Evolutionary conservation across 1,139 yeast genomes (phyloP).

Genomic region (Kodamaea ohmeri): DNA sequence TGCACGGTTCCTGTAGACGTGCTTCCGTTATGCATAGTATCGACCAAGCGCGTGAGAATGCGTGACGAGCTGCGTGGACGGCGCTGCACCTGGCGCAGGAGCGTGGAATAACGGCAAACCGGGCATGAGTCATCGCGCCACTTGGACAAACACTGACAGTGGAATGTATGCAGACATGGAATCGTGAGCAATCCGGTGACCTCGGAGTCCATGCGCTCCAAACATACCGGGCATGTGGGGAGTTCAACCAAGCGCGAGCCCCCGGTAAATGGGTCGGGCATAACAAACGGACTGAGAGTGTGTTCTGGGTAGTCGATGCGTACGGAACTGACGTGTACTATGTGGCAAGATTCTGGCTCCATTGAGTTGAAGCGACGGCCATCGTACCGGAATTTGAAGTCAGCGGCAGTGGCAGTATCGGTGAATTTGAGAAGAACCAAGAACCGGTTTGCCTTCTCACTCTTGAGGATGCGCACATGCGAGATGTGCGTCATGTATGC

Average conservation of each 20-base stretch:
- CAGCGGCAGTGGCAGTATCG: conserved; percentile 51
- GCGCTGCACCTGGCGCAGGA: background rate
- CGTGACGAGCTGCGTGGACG: background rate
- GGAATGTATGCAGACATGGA: conserved; percentile 92
- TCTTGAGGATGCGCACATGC: conserved; percentile 70
- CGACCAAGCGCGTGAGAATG: background rate
- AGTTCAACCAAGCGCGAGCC: conserved; percentile 50
- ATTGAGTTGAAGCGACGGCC: conserved; percentile 78
- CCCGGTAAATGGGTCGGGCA: conserved; percentile 70
- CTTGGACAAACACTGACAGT: conserved; percentile 81
- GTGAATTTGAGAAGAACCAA: conserved; percentile 77
- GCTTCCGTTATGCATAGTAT: no score
- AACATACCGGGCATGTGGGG: conserved; percentile 92
- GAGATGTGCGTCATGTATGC: conserved; percentile 54
- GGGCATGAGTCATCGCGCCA: conserved; percentile 95
- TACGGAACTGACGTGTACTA: conserved; percentile 64
- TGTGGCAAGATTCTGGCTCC: conserved; percentile 88
- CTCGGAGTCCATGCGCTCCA: conserved; percentile 83
- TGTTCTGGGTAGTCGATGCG: conserved; percentile 30
- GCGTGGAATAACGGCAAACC: conserved; percentile 71
- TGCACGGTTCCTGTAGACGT: no score
- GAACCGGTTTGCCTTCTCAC: conserved; percentile 67
- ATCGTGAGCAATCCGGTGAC: conserved; percentile 82
- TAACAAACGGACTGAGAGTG: conserved; percentile 57
- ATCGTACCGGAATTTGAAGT: conserved; percentile 64